Base-by-base conservation (phyloP, 140 eudicot genomes). In the Senecio squalidus region DNA sequence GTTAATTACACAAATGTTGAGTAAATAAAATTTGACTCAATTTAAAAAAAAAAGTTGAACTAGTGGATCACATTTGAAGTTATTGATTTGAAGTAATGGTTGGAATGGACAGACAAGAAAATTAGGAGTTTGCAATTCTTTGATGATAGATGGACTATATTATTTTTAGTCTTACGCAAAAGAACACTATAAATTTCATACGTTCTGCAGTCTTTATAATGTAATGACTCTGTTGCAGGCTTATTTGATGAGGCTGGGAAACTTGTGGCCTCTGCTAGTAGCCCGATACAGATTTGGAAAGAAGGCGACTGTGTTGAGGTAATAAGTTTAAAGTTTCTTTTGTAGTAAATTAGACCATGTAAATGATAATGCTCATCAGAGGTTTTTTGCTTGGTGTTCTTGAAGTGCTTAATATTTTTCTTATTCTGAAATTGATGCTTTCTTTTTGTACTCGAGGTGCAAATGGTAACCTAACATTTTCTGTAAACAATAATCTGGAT, bases 271-370 rank as follows among this genome's bases (percentile, higher is more conserved):
- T 77, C 73, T 60, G 74, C 95, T 44, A 93, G 90, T 74, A 79
- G 96, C 74, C 96, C 96, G 16, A 84, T 88, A 70, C 99, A 88
- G 72, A 93, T 93, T 21, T 93, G 99, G 99, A 93, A 93, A 80
- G 90, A 93, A 59, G 82, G 89, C 48, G 95, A 88, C 48, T 88
- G 99, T 52, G 78, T 93, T 56, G 99, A 93, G 99, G 99, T 93
- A 70, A 67, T 57, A 56, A 55, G 10, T 24, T 43, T n/a, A n/a
- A n/a, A 67, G 49, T 34, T 23, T 38, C 62, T 7, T 48, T 55
- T 5, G 18, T 49, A 26, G 62, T 30, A 38, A 16, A 6, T 33
- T 54, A 30, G 44, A 45, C 48, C 62, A 53, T 64, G 16, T 45
- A 48, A 3, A 24, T 57, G 38, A 38, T 9, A 24, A 33, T 67